Evolutionary conservation across 352 stramenopile genomes (phyloP), one percentile per base, ranked within the genome.

Genomic region (Phytopythium litorale): DNA sequence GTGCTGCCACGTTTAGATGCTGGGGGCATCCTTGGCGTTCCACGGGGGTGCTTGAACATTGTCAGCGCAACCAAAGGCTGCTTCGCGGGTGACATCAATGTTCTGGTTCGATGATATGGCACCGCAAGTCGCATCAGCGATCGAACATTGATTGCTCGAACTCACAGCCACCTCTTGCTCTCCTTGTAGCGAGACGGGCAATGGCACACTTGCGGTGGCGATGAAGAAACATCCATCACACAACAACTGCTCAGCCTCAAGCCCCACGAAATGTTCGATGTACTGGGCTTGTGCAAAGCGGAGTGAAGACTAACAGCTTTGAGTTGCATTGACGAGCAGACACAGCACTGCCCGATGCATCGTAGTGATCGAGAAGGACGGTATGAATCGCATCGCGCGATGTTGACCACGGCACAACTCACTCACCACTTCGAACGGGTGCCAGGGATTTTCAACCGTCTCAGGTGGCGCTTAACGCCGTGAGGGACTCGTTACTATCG

Each of bases 311-410:
- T 35, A 30, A 58, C 35, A 23, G 16, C 18, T 43, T 19, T 43
- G n/a, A 3, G 1, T 15, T 56, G n/a, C 19, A 16, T n/a, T 3
- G 19, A 49, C 25, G 18, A 30, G n/a, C 45, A 95, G 86, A 15
- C 57, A 60, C 61, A 91, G 78, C 51, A 72, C 88, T 59, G 91
- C 94, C 25, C 73, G 76, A 42, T 97, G 69, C 61, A 98, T 98
- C 60, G 51, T 98, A 7, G 88, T 98, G 4, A 79, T 98, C 42
- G 96, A 98, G 69, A 98, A 98, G 68, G 96, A 98, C 53, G 94
- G 96, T 95, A 67, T 25, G 60, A 11, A n/a, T 61, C 38, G 0
- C 13, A 19, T 2, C 4, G n/a, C 28, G 13, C 15, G 3, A 16
- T 45, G n/a, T 66, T 68, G 35, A 81, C 68, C 2, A 58, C 66